phyloP scores from a whole-genome alignment of 352 stramenopile genomes.

The Pythium coloratum region DNA sequence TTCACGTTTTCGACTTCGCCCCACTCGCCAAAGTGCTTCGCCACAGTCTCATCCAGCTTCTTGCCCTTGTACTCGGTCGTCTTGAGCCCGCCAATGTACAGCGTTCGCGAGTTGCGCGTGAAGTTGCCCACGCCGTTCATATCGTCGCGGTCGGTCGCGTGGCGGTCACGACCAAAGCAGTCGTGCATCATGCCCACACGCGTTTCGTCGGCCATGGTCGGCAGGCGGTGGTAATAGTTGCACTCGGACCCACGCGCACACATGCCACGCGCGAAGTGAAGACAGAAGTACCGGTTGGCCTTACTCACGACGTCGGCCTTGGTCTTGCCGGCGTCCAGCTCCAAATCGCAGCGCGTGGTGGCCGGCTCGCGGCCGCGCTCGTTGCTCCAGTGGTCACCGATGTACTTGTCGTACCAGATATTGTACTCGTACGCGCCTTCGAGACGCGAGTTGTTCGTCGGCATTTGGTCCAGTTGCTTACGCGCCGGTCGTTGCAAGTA shows the following conservation, averaged over 20 bases:
- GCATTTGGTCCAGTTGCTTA: conserved; percentile 91
- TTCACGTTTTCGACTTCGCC: conserved; percentile 94
- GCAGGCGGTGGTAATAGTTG: conserved; percentile 91
- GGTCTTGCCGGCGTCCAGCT: conserved; percentile 87
- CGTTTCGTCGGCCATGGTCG: conserved; percentile 69
- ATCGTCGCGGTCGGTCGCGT: conserved; percentile 91
- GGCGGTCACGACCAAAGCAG: conserved; percentile 91
- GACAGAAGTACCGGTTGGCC: conserved; percentile 89
- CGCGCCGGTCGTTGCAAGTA: conserved; percentile 84
- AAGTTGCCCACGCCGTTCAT: conserved; percentile 93
- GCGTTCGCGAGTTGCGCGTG: conserved; percentile 86
- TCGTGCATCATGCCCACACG: conserved; percentile 90
- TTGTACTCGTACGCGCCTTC: conserved; percentile 95
- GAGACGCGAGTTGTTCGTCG: conserved; percentile 78
- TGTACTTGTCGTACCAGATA: conserved; percentile 95
- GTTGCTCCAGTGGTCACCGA: conserved; percentile 90
- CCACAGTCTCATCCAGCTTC: conserved; percentile 65
- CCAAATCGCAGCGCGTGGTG: conserved; percentile 82
- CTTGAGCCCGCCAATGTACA: conserved; percentile 90
- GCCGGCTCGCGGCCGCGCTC: conserved; percentile 83
- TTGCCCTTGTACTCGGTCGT: conserved; percentile 45
- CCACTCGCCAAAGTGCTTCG: conserved; percentile 91
- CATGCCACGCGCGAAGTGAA: conserved; percentile 92
- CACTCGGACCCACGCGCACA: conserved; percentile 89
- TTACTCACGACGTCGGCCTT: conserved; percentile 89